A percentile compares a stretch with the other conserved stretches of the same genome.
Conservation (phyloP, 2,329 filamentous ascomycete species). For the Apiospora kogelbergensis region DNA sequence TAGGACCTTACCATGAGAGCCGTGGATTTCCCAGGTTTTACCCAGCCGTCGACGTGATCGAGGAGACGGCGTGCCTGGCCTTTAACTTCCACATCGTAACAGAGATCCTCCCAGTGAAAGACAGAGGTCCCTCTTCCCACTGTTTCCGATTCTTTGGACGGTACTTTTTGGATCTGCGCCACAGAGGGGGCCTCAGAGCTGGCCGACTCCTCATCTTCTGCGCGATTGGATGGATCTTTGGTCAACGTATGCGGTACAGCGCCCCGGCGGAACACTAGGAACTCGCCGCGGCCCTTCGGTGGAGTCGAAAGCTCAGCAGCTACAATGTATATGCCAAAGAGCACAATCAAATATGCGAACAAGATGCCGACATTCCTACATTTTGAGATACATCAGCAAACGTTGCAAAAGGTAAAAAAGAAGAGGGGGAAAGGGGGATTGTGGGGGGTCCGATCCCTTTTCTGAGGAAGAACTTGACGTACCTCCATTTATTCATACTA, state of each 20-base stretch:
- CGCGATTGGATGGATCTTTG: conserved; percentile 37
- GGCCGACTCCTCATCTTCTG: conserved; percentile 23
- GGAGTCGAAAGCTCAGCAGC: conserved; percentile 65
- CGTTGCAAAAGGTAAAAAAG: not conserved
- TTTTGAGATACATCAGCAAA: not conserved
- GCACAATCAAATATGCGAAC: conserved; percentile 62
- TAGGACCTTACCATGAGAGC: conserved; percentile 65
- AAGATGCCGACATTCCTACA: conserved; percentile 66
- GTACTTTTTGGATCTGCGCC: not conserved
- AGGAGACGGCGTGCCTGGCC: conserved; percentile 72
- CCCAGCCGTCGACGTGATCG: conserved; percentile 87
- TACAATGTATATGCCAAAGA: conserved; percentile 62
- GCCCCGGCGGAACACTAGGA: conserved; percentile 73
- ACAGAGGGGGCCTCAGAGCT: conserved; percentile 28
- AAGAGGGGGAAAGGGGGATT: too few relatives aligned
- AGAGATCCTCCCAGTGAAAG: conserved; percentile 85
- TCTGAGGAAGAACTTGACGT: not conserved
- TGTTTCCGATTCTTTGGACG: not conserved
- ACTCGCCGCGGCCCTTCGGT: conserved; percentile 73
- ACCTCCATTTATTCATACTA: conserved; percentile 59
- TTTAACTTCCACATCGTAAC: conserved; percentile 79
- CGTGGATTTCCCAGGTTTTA: conserved; percentile 87
- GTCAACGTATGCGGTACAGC: conserved; percentile 47
- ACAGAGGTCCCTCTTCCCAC: conserved; percentile 35
- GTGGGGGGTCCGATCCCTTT: too few relatives aligned